phyloP scores from a whole-genome alignment of 352 stramenopile genomes.

The Pythium monospermum region DNA sequence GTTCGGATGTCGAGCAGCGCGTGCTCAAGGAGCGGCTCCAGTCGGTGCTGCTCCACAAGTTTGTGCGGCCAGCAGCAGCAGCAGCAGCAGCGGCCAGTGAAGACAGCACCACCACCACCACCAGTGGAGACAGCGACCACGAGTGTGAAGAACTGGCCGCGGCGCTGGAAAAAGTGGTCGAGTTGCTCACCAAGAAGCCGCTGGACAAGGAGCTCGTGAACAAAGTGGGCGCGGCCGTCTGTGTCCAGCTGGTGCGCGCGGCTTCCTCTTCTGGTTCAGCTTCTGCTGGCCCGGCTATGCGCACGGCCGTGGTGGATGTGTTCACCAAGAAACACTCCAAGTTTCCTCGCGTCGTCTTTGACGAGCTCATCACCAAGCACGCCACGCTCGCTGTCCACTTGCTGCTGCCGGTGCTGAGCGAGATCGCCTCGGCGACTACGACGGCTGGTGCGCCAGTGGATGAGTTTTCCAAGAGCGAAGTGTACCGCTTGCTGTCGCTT shows the following conservation, averaged over 20 bases:
- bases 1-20: conserved; percentile 53
- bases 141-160: conserved; percentile 22
- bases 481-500: conserved; percentile 66
- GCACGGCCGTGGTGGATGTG: conserved; percentile 32
- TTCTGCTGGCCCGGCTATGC: conserved; percentile 33
- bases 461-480: conserved; percentile 75
- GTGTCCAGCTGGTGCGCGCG: conserved; percentile 56
- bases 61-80: too few species aligned
- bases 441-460: conserved; percentile 31
- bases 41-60: conserved; percentile 60
- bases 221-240: conserved; percentile 49
- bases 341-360: conserved; percentile 63
- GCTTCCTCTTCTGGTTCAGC: too few species aligned
- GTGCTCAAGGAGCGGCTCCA: conserved; percentile 74
- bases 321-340: conserved; percentile 84
- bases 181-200: conserved; percentile 38
- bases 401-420: conserved; percentile 47
- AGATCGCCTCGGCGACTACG: conserved; percentile 32
- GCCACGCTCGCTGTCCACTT: conserved; percentile 44
- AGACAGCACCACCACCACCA: too few species aligned
- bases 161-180: conserved; percentile 31
- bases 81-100: too few species aligned
- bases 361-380: conserved; percentile 59
- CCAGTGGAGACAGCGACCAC: background rate
- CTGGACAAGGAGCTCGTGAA: conserved; percentile 62